phyloP scores from a whole-genome alignment of 805 yeast genomes.

The Suhomyces prunicola region DNA sequence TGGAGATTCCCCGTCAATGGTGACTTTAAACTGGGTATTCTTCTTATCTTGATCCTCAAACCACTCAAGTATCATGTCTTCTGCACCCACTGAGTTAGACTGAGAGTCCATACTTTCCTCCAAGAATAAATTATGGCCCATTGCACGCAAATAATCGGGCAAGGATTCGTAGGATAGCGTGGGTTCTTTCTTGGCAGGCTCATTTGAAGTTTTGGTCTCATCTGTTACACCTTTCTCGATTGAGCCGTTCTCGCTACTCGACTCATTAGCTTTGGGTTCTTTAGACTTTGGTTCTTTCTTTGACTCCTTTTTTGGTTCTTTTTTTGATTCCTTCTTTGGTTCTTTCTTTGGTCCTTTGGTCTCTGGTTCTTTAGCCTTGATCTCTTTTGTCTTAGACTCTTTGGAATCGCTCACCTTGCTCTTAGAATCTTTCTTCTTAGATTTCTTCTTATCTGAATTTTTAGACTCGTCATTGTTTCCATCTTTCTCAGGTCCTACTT shows the following conservation, averaged over 20 bases:
- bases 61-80: constrained; percentile 54
- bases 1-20: constrained; percentile 44
- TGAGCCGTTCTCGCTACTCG: background rate
- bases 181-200: constrained; percentile 21
- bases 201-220: background rate
- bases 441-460: background rate
- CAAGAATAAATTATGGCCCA: constrained; percentile 58
- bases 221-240: background rate
- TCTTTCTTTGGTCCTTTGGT: background rate
- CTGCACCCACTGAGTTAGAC: constrained; percentile 33
- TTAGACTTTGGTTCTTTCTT: background rate
- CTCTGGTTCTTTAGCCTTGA: background rate
- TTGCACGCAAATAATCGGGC: constrained; percentile 52
- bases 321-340: background rate
- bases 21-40: constrained; percentile 39
- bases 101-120: constrained; percentile 52
- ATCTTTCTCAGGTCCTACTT: background rate
- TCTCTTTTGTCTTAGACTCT: background rate
- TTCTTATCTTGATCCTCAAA: constrained; percentile 42
- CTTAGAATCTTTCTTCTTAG: background rate
- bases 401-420: background rate
- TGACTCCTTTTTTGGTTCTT: background rate
- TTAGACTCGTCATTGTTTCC: background rate
- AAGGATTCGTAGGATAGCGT: constrained; percentile 47
- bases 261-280: background rate